A percentile compares a stretch with the other conserved stretches of the same genome.
Conservation (phyloP, 257 asterid species). For the Lithospermum erythrorhizon region DNA sequence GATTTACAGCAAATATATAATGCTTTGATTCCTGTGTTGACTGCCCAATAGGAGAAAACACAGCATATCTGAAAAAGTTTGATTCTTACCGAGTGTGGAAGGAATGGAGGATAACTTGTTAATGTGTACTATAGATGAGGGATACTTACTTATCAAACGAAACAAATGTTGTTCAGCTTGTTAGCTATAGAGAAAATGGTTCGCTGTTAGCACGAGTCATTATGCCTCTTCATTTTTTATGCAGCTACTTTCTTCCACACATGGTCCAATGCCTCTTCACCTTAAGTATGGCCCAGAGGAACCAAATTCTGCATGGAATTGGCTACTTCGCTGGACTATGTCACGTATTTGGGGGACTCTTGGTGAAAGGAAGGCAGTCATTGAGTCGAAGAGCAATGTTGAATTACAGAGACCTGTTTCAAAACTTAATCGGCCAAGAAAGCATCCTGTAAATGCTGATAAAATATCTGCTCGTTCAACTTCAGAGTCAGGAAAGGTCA, state of each 20-base stretch:
- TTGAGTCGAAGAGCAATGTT: constrained; percentile 11
- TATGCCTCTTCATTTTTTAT: constrained; percentile 3
- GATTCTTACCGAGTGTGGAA: not conserved
- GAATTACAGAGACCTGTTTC: constrained; percentile 18
- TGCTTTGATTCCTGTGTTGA: too few relatives aligned
- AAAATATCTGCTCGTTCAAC: constrained; percentile 11
- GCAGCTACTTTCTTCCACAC: constrained; percentile 44
- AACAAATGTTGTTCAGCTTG: too few relatives aligned
- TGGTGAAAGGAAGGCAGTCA: constrained; percentile 12
- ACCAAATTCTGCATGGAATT: constrained; percentile 41
- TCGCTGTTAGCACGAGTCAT: not conserved
- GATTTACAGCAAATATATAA: too few relatives aligned
- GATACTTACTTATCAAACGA: too few relatives aligned
- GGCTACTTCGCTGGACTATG: constrained; percentile 56
- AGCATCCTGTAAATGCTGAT: constrained; percentile 10
- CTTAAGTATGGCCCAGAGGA: constrained; percentile 36
- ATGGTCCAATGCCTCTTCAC: constrained; percentile 29
- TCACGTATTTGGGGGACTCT: constrained; percentile 30
- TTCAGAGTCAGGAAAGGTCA: constrained; percentile 25
- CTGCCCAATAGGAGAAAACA: too few relatives aligned
- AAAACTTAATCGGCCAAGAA: constrained; percentile 17
- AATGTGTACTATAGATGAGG: not conserved
- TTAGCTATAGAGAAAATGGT: not conserved
- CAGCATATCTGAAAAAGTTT: too few relatives aligned
- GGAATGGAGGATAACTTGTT: not conserved